Evolutionary conservation across 1,139 yeast genomes (phyloP).

Genomic region (Pichia sp.): DNA sequence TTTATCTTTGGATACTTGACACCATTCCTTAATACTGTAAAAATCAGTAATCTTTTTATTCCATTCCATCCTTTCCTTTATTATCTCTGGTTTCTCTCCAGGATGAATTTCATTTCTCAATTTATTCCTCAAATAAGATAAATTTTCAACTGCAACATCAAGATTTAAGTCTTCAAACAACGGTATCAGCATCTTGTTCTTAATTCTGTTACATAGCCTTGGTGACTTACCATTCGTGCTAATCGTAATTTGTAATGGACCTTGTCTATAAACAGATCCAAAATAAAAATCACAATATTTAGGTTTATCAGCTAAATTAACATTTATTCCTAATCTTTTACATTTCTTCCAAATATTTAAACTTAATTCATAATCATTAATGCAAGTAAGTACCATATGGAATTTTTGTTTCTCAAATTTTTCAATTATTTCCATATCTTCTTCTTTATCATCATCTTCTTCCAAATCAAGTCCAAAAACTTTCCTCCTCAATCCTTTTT

Average conservation of each 20-base stretch:
- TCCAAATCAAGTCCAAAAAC: constrained; percentile 17
- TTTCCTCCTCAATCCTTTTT: constrained; percentile 16
- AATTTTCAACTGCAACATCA: constrained; percentile 55
- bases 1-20: constrained; percentile 31
- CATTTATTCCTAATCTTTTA: constrained; percentile 50
- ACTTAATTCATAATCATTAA: constrained; percentile 62
- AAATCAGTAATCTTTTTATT: constrained; percentile 59
- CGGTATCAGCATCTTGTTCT: constrained; percentile 45
- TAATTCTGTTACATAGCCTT: constrained; percentile 58
- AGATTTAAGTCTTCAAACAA: constrained; percentile 35
- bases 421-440: constrained; percentile 14
- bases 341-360: constrained; percentile 54
- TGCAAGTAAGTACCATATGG: constrained; percentile 66
- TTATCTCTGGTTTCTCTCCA: constrained; percentile 45
- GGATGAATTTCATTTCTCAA: constrained; percentile 39
- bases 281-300: constrained; percentile 78
- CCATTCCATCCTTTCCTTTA: constrained; percentile 66
- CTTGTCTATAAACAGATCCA: constrained; percentile 71
- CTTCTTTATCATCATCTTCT: constrained; percentile 26
- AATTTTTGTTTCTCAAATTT: constrained; percentile 38
- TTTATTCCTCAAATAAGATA: constrained; percentile 49
- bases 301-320: constrained; percentile 83
- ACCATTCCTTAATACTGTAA: constrained; percentile 55
- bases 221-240: constrained; percentile 83
- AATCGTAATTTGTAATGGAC: constrained; percentile 75